phyloP scores from a whole-genome alignment of 2,329 filamentous ascomycete genomes.

The Parastagonospora nodorum region DNA sequence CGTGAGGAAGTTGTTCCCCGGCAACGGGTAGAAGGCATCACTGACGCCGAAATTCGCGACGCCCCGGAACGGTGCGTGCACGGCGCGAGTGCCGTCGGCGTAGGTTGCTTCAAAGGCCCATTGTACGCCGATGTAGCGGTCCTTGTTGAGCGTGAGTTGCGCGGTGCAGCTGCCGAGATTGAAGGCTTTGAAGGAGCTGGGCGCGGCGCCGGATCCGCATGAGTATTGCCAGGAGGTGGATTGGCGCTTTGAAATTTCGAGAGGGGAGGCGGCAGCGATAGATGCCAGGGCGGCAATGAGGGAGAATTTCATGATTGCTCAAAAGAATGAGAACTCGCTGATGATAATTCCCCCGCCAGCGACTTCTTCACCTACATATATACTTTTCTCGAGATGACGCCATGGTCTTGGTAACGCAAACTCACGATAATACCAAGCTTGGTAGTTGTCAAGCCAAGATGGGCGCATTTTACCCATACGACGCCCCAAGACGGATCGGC shows the following conservation, averaged over 20 bases:
- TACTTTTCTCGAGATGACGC: not conserved
- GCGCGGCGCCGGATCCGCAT: not conserved
- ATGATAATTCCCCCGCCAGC: not conserved
- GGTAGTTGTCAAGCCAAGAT: not conserved
- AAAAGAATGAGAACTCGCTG: not conserved
- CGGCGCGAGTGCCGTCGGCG: constrained; percentile 4
- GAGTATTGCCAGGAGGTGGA: not conserved
- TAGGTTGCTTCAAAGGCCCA: constrained; percentile 13
- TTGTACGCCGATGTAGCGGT: constrained; percentile 9
- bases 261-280: not conserved
- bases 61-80: constrained; percentile 4
- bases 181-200: constrained; percentile 8
- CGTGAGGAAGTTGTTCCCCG: constrained; percentile 10
- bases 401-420: not conserved
- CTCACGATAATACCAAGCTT: too few species aligned
- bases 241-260: not conserved
- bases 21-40: constrained; percentile 8
- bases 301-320: not conserved
- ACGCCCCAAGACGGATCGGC: not conserved
- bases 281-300: not conserved
- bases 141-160: constrained; percentile 11
- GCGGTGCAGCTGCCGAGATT: constrained; percentile 5
- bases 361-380: not conserved
- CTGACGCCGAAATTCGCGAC: constrained; percentile 6
- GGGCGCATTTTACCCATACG: not conserved